Percentiles rank a stretch among this genome's conserved stretches.
Conservation (phyloP, 1,139 yeast species). For the Keqinozyma sinolaborantium region DNA sequence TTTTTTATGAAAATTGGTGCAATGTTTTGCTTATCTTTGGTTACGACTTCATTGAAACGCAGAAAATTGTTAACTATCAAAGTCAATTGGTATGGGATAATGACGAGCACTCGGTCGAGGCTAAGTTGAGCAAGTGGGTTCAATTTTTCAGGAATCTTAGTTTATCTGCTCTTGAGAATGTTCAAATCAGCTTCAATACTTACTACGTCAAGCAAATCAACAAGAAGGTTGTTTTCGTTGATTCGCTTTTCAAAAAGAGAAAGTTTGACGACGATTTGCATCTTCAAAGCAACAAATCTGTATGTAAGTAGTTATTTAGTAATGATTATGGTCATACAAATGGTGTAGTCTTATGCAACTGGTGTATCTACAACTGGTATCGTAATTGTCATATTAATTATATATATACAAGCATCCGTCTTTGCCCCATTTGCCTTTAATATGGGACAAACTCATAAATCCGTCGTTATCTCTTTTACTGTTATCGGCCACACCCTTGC, state of each 20-base stretch:
- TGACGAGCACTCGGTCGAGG: slow-evolving; percentile 15
- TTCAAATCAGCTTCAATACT: slow-evolving; percentile 25
- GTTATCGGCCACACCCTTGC: slow-evolving; percentile 11
- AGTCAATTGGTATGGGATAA: slow-evolving; percentile 31
- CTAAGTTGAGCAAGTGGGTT: slow-evolving; percentile 29
- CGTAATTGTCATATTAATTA: slow-evolving; percentile 1
- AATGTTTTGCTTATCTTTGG: slow-evolving; percentile 42
- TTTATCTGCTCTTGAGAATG: slow-evolving; percentile 14
- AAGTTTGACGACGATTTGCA: slow-evolving; percentile 8
- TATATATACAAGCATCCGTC: slow-evolving; percentile 68
- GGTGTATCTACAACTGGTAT: too few species aligned
- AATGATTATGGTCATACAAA: slow-evolving; percentile 7
- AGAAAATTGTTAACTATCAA: slow-evolving; percentile 15
- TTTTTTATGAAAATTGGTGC: slow-evolving; percentile 55
- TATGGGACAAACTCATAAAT: slow-evolving; percentile 52
- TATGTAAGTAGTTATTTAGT: neutral
- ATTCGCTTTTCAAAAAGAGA: slow-evolving; percentile 17
- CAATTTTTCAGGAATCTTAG: slow-evolving; percentile 22
- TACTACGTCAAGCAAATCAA: slow-evolving; percentile 34
- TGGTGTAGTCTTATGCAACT: slow-evolving; percentile 12
- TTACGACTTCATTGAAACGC: slow-evolving; percentile 37
- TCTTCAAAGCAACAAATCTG: slow-evolving; percentile 1
- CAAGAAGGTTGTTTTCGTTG: slow-evolving; percentile 24
- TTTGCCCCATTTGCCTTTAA: slow-evolving; percentile 59
- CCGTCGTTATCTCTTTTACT: slow-evolving; percentile 44